phyloP scores from a whole-genome alignment of 2,329 filamentous ascomycete species.

The Fusarium sp. region DNA sequence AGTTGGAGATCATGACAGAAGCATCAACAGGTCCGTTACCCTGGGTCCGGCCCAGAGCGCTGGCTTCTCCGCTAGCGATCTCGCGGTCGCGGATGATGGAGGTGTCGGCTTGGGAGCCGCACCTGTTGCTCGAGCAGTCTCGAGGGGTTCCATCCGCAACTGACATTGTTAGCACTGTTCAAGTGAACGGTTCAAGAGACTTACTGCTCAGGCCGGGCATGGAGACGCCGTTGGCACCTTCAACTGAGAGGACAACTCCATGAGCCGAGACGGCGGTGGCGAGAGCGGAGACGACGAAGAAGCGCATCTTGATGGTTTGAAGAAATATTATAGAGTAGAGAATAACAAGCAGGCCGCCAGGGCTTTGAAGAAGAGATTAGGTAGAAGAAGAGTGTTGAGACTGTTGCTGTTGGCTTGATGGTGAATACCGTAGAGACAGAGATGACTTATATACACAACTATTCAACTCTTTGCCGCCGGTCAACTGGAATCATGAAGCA shows the following conservation, averaged over 20 bases:
- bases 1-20: slow-evolving; percentile 69
- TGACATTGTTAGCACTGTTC: slow-evolving; percentile 37
- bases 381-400: background rate
- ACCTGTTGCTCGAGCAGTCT: slow-evolving; percentile 73
- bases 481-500: background rate
- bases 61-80: slow-evolving; percentile 66
- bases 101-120: slow-evolving; percentile 79
- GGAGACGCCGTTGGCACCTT: slow-evolving; percentile 73
- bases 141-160: slow-evolving; percentile 78
- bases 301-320: slow-evolving; percentile 49
- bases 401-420: slow-evolving; percentile 6
- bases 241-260: slow-evolving; percentile 70
- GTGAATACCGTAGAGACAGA: background rate
- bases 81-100: slow-evolving; percentile 77
- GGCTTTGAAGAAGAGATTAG: slow-evolving; percentile 1
- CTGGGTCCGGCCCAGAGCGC: slow-evolving; percentile 76
- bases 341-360: slow-evolving; percentile 5
- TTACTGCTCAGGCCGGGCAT: slow-evolving; percentile 71
- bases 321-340: background rate
- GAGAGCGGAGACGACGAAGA: slow-evolving; percentile 51
- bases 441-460: background rate
- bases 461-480: background rate
- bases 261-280: slow-evolving; percentile 69
- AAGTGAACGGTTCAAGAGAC: background rate
- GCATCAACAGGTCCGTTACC: slow-evolving; percentile 73